Evolutionary conservation across 2,329 filamentous ascomycete genomes (phyloP), one percentile per base, ranked within the genome.

Genomic region (Teratosphaeria pseudoeucalypti): DNA sequence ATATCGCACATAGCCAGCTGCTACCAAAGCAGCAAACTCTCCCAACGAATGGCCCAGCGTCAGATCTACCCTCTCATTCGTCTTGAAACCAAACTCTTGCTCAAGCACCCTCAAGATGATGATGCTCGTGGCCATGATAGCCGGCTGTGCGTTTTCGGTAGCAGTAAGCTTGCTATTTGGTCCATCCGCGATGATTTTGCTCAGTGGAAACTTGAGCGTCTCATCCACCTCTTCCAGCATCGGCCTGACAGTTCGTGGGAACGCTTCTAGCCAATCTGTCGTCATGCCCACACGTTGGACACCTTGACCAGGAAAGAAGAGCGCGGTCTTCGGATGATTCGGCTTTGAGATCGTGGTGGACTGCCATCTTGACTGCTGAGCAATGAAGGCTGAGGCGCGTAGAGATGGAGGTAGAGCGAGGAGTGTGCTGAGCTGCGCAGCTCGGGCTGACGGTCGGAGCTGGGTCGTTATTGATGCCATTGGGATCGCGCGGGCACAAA

Each of bases 41-140:
- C 92, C 92, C 11, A 97, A 80, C 4, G 90, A 95, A 75, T 97
- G 92, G 10, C 92, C 92, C 27, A 96, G 80, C 0, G 89, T 89
- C 39, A 95, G 85, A 74, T 96, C 89, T 52, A 91, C 85, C 61
- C 86, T 81, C 59, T 88, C 83, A 9, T 78, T 75, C 6, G 86
- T 82, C 60, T 83, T 79, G 76, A 96, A 95, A 49, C 82, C 85
- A 71, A 92, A 96, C 65, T 96, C 89, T 62, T 83, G 79, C 76
- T 96, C 90, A 63, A 97, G 81, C 61, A 96, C 85, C 59, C 89
- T 87, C 58, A 96, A 81, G 70, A 96, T 95, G 61, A 96, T 82
- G 70, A 96, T 86, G 32, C 90, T 95, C 3, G 90, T 94, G 14
- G 91, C 90, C 90, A 97, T 95, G 74, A 96, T 96, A 67, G 92